These are phyloP conservation scores for Suillus placidus DNA, from an alignment of 768 basidiomycete species.

Conservation along the genomic window DNA sequence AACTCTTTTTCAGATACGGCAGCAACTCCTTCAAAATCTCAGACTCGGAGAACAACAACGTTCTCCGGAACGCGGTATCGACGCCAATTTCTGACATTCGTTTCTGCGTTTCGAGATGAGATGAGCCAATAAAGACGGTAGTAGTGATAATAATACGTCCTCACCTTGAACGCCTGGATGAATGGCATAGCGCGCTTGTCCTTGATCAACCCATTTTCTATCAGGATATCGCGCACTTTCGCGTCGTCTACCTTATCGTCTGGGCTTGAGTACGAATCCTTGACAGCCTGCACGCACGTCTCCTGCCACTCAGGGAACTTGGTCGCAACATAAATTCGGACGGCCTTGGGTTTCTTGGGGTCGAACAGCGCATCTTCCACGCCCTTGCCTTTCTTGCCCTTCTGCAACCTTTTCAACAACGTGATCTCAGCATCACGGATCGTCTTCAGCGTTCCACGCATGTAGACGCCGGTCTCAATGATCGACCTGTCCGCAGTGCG, in stretches of 20 bases:
- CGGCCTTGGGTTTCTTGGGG: conserved; percentile 81
- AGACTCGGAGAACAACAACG: conserved; percentile 81
- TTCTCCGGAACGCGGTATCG: conserved; percentile 78
- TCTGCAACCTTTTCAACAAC: conserved; percentile 77
- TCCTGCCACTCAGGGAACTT: conserved; percentile 96
- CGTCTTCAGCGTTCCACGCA: conserved; percentile 88
- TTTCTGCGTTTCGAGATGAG: conserved; percentile 54
- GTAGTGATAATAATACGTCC: conserved; percentile 18
- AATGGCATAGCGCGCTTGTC: conserved; percentile 97
- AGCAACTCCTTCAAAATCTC: conserved; percentile 69
- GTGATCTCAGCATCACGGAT: conserved; percentile 87
- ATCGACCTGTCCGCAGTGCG: conserved; percentile 61
- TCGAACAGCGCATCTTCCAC: conserved; percentile 61
- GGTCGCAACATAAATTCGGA: conserved; percentile 89
- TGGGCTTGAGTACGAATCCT: conserved; percentile 61
- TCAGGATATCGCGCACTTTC: conserved; percentile 69
- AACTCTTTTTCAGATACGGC: conserved; percentile 79
- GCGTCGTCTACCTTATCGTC: conserved; percentile 79
- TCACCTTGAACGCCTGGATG: conserved; percentile 89
- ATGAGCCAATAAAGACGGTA: conserved; percentile 8
- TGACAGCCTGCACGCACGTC: conserved; percentile 71
- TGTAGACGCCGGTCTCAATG: conserved; percentile 79
- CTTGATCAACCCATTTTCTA: conserved; percentile 80
- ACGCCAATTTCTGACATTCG: conserved; percentile 78
- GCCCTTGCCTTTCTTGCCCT: conserved; percentile 66